Conservation (phyloP, 352 stramenopile genomes). For the Globisporangium splendens region DNA sequence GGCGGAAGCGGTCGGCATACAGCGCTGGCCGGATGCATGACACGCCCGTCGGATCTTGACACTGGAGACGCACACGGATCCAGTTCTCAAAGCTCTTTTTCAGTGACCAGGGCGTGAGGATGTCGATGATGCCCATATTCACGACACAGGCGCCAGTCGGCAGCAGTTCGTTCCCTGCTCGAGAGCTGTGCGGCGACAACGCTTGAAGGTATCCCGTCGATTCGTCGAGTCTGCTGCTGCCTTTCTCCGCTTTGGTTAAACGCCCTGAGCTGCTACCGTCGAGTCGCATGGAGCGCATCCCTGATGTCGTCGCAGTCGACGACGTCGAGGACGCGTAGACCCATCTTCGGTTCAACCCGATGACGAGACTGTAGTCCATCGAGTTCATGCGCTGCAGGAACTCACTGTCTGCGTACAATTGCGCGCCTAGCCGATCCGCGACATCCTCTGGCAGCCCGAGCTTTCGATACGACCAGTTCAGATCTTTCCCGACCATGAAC, state of each 20-base stretch:
- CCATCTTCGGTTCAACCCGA: slow-evolving; percentile 83
- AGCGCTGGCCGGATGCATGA: slow-evolving; percentile 78
- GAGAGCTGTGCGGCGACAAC: slow-evolving; percentile 36
- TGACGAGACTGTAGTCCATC: slow-evolving; percentile 97
- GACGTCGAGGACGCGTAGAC: slow-evolving; percentile 24
- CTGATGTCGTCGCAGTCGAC: slow-evolving; percentile 20
- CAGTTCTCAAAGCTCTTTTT: slow-evolving; percentile 91
- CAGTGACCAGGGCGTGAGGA: slow-evolving; percentile 94
- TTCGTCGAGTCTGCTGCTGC: slow-evolving; percentile 27
- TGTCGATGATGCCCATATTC: slow-evolving; percentile 98
- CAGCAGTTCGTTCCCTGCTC: slow-evolving; percentile 35
- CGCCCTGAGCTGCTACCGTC: slow-evolving; percentile 6
- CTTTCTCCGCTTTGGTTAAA: slow-evolving; percentile 9
- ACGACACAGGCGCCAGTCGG: slow-evolving; percentile 72
- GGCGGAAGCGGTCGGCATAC: slow-evolving; percentile 83
- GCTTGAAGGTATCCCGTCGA: slow-evolving; percentile 48
- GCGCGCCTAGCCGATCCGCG: slow-evolving; percentile 65
- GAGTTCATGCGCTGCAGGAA: slow-evolving; percentile 95
- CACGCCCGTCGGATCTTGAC: slow-evolving; percentile 71
- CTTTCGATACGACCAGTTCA: slow-evolving; percentile 82
- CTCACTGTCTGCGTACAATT: slow-evolving; percentile 89
- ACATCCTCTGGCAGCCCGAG: slow-evolving; percentile 71
- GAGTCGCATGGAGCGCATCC: slow-evolving; percentile 23
- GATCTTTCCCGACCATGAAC: slow-evolving; percentile 81
- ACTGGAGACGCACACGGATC: slow-evolving; percentile 78